These are phyloP conservation scores for Aspergillaceae sp. DNA, from an alignment of 2,329 filamentous ascomycete genomes.

Conservation along the genomic window DNA sequence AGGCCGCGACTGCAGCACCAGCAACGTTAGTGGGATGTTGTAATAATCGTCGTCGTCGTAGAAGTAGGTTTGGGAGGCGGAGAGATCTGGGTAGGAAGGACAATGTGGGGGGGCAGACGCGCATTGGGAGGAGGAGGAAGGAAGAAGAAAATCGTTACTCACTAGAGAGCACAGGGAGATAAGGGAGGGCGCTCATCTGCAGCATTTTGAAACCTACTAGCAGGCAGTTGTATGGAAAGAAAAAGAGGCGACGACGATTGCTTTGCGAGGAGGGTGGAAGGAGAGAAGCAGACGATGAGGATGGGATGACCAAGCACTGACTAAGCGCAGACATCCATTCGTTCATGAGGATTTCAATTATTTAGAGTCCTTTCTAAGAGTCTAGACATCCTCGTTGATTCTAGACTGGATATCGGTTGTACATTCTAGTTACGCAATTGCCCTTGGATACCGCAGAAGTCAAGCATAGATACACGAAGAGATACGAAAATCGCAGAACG, in stretches of 20 bases:
- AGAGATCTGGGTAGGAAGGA: constrained; percentile 12
- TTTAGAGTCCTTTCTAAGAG: neutral
- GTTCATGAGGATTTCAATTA: too few relatives aligned
- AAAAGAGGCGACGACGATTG: neutral
- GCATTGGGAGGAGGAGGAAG: neutral
- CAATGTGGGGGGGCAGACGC: constrained; percentile 22
- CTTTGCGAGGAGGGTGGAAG: neutral
- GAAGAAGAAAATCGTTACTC: constrained; percentile 6
- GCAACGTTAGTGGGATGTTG: constrained; percentile 14
- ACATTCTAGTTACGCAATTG: neutral
- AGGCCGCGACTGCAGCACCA: constrained; percentile 21
- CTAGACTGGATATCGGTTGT: neutral
- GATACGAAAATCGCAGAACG: too few relatives aligned
- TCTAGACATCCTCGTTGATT: neutral
- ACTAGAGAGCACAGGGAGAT: constrained; percentile 13
- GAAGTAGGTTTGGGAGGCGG: constrained; percentile 21
- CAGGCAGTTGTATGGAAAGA: neutral
- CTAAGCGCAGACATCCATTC: neutral
- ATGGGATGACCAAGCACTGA: constrained; percentile 1
- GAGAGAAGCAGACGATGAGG: neutral
- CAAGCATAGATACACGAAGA: too few relatives aligned
- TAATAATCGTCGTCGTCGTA: constrained; percentile 4
- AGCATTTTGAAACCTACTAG: constrained; percentile 12
- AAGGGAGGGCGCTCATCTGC: constrained; percentile 11
- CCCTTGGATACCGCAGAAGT: constrained; percentile 1